Evolutionary conservation across 2,329 filamentous ascomycete species (phyloP), one percentile per base, ranked within the genome.

Genomic region (Arthrobotrys pseudoclavata): DNA sequence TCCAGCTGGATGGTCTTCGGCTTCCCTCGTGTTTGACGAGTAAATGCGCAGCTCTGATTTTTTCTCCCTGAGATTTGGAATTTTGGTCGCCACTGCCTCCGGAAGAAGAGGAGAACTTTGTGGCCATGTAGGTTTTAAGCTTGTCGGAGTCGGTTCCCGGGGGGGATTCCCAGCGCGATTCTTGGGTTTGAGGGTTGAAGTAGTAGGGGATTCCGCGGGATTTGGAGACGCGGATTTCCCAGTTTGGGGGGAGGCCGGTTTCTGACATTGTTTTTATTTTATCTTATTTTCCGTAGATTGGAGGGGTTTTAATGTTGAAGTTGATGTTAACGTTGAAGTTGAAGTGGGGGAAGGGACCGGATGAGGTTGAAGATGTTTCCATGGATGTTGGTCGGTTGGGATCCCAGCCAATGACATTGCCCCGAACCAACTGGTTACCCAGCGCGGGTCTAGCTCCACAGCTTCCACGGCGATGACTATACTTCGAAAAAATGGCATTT

Each of bases 181-280:
- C 90, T 84, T 94, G 95, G 79, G 93, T 92, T 86, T 53, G 91
- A 87, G 91, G 87, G 85, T 97, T 96, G 91, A 97, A 98, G 87
- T 98, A 99, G 87, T 99, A 99, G 42, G 96, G 96, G 40, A 98
- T 91, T 86, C 97, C 97, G 87, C 97, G 98, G 85, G 93, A 97
- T 87, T 97, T 97, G 84, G 93, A 97, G 86, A 96, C 93, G 84
- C 96, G 93, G 83, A 99, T 93, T 86, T 98, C 96, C 94, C 95
- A 97, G 84, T 90, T 90, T 61, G 89, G 84, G 79, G 94, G 94
- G 79, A 97, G 89, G 84, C 95, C 95, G 81, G 91, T 90, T 70
- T 94, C 91, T 83, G 88, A 85, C 89, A 91, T 62, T 62, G 40
- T 68, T 18, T 31, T 37, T 18, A 0, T 42, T 31, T 48, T 48